Conservation (phyloP, 768 basidiomycete genomes). For the Mycena albidolilacea region DNA sequence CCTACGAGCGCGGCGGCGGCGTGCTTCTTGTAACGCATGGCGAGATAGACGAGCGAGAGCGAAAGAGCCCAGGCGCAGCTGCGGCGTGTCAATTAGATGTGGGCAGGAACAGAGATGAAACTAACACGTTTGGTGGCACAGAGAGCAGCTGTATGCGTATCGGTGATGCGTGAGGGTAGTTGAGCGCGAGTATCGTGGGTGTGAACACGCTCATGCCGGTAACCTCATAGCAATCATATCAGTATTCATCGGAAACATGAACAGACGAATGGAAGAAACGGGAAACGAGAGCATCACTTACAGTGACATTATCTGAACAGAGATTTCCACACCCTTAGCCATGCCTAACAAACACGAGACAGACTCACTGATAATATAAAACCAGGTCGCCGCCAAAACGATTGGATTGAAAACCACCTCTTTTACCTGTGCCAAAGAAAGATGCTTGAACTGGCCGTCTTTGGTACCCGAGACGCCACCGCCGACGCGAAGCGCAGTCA, state of each 20-base stretch:
- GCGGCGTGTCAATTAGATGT: too few species aligned
- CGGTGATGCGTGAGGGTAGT: conserved; percentile 10
- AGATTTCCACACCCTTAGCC: background rate
- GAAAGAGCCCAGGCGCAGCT: conserved; percentile 22
- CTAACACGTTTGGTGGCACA: background rate
- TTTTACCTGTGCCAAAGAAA: background rate
- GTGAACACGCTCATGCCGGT: conserved; percentile 22
- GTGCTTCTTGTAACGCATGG: conserved; percentile 6
- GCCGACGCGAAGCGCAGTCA: conserved; percentile 39
- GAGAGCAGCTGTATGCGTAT: conserved; percentile 21
- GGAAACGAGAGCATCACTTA: background rate
- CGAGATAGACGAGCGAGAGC: conserved; percentile 13
- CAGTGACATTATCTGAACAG: conserved; percentile 12
- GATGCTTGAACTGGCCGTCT: background rate
- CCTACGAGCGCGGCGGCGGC: conserved; percentile 8
- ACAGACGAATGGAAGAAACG: background rate
- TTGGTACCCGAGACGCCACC: background rate
- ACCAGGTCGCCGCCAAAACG: conserved; percentile 1
- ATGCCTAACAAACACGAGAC: background rate
- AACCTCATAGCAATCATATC: background rate
- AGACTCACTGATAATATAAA: conserved; percentile 19
- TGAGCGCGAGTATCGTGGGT: conserved; percentile 22
- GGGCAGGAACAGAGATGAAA: background rate
- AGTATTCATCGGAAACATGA: background rate
- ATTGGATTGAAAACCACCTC: conserved; percentile 5